phyloP scores from a whole-genome alignment of 164 flowering plant species.

The Sedum album region DNA sequence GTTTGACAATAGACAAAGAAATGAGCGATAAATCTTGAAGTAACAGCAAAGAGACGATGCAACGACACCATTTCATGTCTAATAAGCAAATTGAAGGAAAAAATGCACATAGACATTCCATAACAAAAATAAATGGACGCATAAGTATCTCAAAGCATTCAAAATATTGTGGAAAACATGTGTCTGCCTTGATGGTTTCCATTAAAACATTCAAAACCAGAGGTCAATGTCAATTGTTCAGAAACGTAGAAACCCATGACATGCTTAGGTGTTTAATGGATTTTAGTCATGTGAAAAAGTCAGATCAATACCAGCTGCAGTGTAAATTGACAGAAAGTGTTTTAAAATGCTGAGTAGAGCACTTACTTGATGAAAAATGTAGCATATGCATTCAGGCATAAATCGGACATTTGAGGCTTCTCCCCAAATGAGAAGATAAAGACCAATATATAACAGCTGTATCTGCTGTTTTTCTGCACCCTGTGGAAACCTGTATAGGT shows the following conservation, averaged over 20 bases:
- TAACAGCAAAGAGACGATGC: background rate
- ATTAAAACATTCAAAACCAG: background rate
- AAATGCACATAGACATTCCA: background rate
- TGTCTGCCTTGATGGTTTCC: background rate
- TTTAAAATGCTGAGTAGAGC: background rate
- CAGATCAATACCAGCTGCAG: background rate
- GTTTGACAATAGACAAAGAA: background rate
- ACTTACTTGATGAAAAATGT: slow-evolving; percentile 85
- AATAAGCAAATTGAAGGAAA: background rate
- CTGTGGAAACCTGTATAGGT: slow-evolving; percentile 33
- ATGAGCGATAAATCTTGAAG: slow-evolving; percentile 2
- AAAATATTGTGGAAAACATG: background rate
- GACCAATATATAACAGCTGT: slow-evolving; percentile 76
- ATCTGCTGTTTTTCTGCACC: slow-evolving; percentile 53
- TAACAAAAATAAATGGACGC: background rate
- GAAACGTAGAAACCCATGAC: background rate
- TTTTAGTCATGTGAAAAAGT: background rate
- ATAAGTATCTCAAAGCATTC: background rate
- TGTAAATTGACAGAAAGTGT: background rate
- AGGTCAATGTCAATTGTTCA: background rate
- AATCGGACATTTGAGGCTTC: slow-evolving; percentile 98
- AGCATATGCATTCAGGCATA: slow-evolving; percentile 99
- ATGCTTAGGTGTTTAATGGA: background rate
- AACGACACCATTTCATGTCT: background rate
- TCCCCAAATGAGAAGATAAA: slow-evolving; percentile 99